Percentiles rank a stretch among this genome's conserved stretches.
These are phyloP conservation scores for Sporothrix protearum DNA, from an alignment of 2,329 filamentous ascomycete species.

Conservation along the genomic window DNA sequence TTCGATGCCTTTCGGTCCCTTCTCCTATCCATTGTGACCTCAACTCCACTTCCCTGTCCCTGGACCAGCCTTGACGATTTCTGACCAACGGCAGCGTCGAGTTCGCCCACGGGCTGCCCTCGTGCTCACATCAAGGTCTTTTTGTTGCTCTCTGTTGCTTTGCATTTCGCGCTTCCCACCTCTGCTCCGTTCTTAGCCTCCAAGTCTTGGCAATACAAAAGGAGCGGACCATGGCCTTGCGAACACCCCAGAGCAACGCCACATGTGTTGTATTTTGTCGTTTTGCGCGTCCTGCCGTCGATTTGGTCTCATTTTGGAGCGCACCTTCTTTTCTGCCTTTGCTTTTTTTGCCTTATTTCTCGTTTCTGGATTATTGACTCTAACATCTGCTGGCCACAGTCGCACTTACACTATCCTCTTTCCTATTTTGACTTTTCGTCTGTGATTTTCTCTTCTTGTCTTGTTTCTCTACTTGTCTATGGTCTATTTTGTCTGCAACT, in stretches of 20 bases:
- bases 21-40: not conserved
- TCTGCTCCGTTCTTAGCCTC: slow-evolving; percentile 5
- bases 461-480: not conserved
- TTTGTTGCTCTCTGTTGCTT: not conserved
- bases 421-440: not conserved
- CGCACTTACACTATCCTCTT: not conserved
- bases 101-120: slow-evolving; percentile 23
- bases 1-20: not conserved
- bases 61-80: not conserved
- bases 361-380: not conserved
- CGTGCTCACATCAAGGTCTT: not conserved
- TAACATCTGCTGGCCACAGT: not conserved
- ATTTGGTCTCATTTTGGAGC: not conserved
- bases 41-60: not conserved
- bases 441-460: not conserved
- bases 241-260: not conserved
- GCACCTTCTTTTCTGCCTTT: not conserved
- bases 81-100: slow-evolving; percentile 19
- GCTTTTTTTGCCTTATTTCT: not conserved
- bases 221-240: slow-evolving; percentile 4
- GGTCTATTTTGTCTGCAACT: not conserved
- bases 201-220: slow-evolving; percentile 23
- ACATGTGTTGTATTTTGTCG: not conserved
- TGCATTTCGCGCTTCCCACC: not conserved
- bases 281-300: not conserved